These are phyloP conservation scores for Amaranthus hypochondriacus DNA, from an alignment of 148 eudicot species.

Conservation along the genomic window DNA sequence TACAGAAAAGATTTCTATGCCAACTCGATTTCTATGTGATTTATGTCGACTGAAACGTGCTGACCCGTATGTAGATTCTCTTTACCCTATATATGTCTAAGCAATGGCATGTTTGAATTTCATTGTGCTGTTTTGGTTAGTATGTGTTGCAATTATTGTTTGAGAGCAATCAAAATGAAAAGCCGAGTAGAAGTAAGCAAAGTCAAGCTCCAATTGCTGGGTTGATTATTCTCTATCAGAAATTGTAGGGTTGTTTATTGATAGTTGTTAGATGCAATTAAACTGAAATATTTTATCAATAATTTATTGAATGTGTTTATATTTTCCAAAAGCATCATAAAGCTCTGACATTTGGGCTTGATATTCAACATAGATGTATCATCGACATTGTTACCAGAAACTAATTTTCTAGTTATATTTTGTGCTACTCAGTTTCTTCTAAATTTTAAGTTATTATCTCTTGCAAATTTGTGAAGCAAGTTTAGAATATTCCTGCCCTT, in stretches of 20 bases:
- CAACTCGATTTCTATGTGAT: constrained; percentile 59
- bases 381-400: background rate
- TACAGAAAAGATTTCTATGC: constrained; percentile 39
- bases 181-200: background rate
- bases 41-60: constrained; percentile 75
- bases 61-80: constrained; percentile 78
- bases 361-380: too few species aligned
- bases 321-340: background rate
- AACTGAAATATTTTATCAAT: background rate
- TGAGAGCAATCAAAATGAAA: background rate
- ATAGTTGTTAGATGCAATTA: background rate
- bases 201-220: too few species aligned
- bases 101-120: background rate
- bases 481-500: too few species aligned
- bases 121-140: background rate
- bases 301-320: background rate
- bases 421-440: background rate
- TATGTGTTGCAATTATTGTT: background rate
- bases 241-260: background rate
- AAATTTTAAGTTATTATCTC: too few species aligned
- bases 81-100: background rate
- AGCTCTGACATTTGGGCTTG: background rate
- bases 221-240: too few species aligned
- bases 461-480: too few species aligned
- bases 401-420: background rate